A percentile compares a stretch with the other conserved stretches of the same genome.
Conservation (phyloP, 257 asterid genomes). For the Haberlea rhodopensis region DNA sequence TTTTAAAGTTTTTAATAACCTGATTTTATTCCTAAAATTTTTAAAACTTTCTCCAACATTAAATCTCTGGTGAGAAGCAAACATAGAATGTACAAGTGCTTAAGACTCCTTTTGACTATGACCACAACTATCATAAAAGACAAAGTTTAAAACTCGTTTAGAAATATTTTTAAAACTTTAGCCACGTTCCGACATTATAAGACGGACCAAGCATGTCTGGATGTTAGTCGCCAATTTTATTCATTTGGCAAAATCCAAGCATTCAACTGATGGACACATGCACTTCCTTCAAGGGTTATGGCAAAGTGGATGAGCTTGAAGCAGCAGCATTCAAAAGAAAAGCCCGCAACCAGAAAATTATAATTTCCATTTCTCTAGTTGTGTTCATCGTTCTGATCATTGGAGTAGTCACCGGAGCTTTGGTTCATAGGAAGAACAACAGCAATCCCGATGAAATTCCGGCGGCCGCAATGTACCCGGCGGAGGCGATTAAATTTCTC, state of each 20-base stretch:
- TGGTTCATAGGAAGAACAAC: conserved; percentile 37
- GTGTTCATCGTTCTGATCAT: conserved; percentile 38
- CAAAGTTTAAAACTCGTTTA: conserved; percentile 20
- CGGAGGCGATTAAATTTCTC: conserved; percentile 50
- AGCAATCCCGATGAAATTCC: conserved; percentile 12
- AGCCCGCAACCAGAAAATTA: conserved; percentile 54
- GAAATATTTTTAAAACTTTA: too few species aligned
- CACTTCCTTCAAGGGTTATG: conserved; percentile 78
- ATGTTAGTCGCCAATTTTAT: too few species aligned
- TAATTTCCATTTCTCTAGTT: conserved; percentile 42
- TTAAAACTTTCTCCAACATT: too few species aligned
- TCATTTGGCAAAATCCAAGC: conserved; percentile 6
- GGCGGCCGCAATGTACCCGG: conserved; percentile 23
- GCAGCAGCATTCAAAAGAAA: conserved; percentile 56
- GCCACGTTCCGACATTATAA: too few species aligned
- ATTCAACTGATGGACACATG: conserved; percentile 51
- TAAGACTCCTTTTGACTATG: conserved; percentile 19
- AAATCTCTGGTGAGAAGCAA: too few species aligned
- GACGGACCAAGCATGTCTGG: too few species aligned
- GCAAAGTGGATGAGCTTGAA: conserved; percentile 63
- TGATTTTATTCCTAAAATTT: too few species aligned
- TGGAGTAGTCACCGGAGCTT: conserved; percentile 59
- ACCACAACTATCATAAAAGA: conserved; percentile 25
- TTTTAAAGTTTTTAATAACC: too few species aligned
- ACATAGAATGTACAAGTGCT: conserved; percentile 24